Percentiles rank a stretch among this genome's conserved stretches.
Conservation (phyloP, 1,139 yeast species). For the Sugiyamaella pinicola region DNA sequence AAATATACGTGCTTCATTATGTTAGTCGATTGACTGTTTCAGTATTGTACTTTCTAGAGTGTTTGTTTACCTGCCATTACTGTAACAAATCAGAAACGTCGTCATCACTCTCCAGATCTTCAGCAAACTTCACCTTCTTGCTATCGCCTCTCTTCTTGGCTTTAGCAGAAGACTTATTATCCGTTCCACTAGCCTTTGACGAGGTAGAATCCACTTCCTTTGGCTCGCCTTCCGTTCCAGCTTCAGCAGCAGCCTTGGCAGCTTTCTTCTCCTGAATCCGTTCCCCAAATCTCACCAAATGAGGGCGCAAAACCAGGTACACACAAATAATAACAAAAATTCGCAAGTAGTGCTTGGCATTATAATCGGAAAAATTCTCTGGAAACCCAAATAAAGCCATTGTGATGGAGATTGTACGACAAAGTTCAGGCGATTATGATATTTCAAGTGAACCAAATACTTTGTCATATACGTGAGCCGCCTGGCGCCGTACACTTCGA, state of each 20-base stretch:
- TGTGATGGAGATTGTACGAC: background rate
- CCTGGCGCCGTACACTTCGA: background rate
- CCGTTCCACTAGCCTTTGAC: constrained; percentile 27
- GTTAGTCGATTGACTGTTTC: no score
- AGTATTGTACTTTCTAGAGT: no score
- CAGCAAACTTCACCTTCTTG: constrained; percentile 35
- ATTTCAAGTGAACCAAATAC: no score
- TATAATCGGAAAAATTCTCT: constrained; percentile 30
- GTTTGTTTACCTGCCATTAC: constrained; percentile 4
- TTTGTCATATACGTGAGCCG: background rate
- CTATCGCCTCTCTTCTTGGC: constrained; percentile 12
- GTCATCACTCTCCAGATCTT: constrained; percentile 64
- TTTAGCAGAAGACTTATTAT: background rate
- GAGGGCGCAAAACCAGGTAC: constrained; percentile 35
- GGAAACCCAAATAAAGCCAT: constrained; percentile 33
- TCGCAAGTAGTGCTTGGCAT: constrained; percentile 35
- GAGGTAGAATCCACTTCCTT: constrained; percentile 7
- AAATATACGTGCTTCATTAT: no score
- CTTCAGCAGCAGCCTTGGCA: constrained; percentile 47
- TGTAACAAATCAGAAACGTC: constrained; percentile 75
- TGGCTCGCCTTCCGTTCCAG: constrained; percentile 35
- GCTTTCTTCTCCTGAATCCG: constrained; percentile 54
- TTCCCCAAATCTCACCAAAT: constrained; percentile 31
- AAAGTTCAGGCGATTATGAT: background rate
- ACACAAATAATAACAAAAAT: constrained; percentile 33